phyloP scores from a whole-genome alignment of 768 basidiomycete genomes.

The Chalciporus pseudorubinellus region DNA sequence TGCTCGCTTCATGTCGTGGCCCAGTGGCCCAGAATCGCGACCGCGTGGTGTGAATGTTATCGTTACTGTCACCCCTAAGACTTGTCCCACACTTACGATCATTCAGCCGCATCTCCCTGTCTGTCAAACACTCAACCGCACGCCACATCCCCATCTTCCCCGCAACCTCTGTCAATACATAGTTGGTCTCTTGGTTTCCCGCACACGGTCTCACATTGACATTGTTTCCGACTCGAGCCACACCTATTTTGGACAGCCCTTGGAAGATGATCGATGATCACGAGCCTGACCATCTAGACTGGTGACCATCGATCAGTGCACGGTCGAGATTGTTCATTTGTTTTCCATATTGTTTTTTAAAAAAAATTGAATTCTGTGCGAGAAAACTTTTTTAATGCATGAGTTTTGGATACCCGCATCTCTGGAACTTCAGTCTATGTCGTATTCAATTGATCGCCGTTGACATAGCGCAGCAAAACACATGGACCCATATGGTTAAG shows the following conservation, averaged over 20 bases:
- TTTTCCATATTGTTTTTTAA: conserved; percentile 21
- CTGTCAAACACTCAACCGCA: conserved; percentile 4
- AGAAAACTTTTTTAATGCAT: conserved; percentile 11
- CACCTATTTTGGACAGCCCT: conserved; percentile 11
- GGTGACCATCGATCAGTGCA: too few species aligned
- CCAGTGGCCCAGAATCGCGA: conserved; percentile 14
- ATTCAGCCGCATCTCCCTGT: conserved; percentile 23
- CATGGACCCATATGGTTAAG: conserved; percentile 31
- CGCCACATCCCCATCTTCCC: conserved; percentile 4
- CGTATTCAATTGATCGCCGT: conserved; percentile 37
- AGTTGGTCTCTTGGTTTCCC: neutral
- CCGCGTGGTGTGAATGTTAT: conserved; percentile 18
- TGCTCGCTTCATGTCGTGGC: conserved; percentile 25
- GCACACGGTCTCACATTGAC: conserved; percentile 5
- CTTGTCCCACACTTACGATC: conserved; percentile 19
- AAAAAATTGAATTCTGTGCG: conserved; percentile 15
- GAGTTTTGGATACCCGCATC: conserved; percentile 12
- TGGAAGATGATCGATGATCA: conserved; percentile 6
- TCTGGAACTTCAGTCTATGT: conserved; percentile 30
- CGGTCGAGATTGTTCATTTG: conserved; percentile 4
- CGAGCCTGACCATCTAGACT: conserved; percentile 7
- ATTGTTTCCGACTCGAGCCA: conserved; percentile 8
- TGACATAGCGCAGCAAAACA: conserved; percentile 30
- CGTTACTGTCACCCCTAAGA: conserved; percentile 14
- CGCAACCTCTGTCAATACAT: neutral